Conservation (phyloP, 768 basidiomycete species). For the Sarcomyxa edulis region DNA sequence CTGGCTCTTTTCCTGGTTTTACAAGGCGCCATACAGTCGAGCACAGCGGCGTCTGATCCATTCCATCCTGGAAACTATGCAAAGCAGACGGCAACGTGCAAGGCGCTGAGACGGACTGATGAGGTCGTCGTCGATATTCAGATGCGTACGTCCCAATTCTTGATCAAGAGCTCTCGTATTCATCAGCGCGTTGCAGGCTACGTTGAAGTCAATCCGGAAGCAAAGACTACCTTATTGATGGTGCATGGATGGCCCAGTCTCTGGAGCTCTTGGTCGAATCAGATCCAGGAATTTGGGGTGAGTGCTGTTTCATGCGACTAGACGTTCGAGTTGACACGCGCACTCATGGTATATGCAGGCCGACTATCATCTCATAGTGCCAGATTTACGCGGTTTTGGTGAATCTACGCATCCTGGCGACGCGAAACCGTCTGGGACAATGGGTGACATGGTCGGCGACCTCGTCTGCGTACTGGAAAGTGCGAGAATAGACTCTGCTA, state of each 20-base stretch:
- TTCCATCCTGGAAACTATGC: constrained; percentile 35
- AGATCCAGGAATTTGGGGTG: constrained; percentile 64
- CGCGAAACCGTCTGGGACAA: constrained; percentile 48
- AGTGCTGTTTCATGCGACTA: neutral
- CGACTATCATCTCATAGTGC: constrained; percentile 57
- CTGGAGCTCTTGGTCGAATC: constrained; percentile 72
- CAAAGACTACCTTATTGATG: constrained; percentile 51
- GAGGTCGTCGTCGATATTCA: constrained; percentile 32
- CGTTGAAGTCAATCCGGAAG: constrained; percentile 53
- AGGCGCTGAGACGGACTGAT: constrained; percentile 34
- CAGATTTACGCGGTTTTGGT: constrained; percentile 69
- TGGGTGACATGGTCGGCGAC: constrained; percentile 59
- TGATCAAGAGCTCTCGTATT: neutral
- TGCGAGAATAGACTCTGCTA: constrained; percentile 39
- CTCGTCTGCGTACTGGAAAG: constrained; percentile 56
- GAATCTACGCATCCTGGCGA: constrained; percentile 63
- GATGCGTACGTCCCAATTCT: constrained; percentile 32
- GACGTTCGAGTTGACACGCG: neutral
- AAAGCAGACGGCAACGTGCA: constrained; percentile 30
- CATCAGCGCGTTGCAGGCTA: constrained; percentile 38
- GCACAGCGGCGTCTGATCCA: no score
- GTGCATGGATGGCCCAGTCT: constrained; percentile 79
- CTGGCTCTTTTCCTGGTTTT: no score
- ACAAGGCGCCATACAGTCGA: no score
- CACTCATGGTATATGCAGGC: constrained; percentile 36